Base-by-base conservation (phyloP, 495 filamentous ascomycete genomes). In the Podospora sp. region DNA sequence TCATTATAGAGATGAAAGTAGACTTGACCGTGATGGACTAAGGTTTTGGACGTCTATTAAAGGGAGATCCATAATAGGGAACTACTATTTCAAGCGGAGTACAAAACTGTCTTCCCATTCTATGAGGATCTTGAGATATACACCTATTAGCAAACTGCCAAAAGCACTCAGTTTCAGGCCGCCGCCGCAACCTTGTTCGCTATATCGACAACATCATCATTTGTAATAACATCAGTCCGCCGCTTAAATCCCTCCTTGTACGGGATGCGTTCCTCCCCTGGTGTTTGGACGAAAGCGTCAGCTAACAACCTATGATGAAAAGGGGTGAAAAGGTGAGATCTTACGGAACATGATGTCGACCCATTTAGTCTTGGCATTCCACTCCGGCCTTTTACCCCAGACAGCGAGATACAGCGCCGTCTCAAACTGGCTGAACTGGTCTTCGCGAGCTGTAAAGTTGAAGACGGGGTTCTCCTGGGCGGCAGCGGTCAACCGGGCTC, bases 321-420 rank as follows among this genome's bases (percentile, higher is more conserved):
- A 20, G 40, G 60, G 60, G 22, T 21, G 26, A 59, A 29, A n/a
- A n/a, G 26, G n/a, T 6, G 1, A 49, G 4, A n/a, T 64, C 70
- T 68, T 53, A 66, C 65, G 56, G 49, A 75, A 72, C 60, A 75
- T 33, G 20, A 62, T 50, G 3, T 66, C 49, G 18, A 71, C 68
- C 68, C 68, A 73, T n/a, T 65, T 58, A n/a, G 26, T 72, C 27
- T 49, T 60, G 12, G 67, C 68, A 52, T 68, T 67, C 1, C 66
- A 68, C 7, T 61, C 60, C 2, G 64, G 59, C 9, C 65, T 68
- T 1, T 56, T 68, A 18, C 66, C 68, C 50, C 67, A 73, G 12
- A 75, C 67, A 24, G 58, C 50, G 33, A 75, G 65, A 53, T 75
- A 75, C 26, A 73, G 59, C 16, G 73, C 71, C 29, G 73, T 57